phyloP scores from a whole-genome alignment of 176 grass and related monocot species.

The Pontederia paniculata region DNA sequence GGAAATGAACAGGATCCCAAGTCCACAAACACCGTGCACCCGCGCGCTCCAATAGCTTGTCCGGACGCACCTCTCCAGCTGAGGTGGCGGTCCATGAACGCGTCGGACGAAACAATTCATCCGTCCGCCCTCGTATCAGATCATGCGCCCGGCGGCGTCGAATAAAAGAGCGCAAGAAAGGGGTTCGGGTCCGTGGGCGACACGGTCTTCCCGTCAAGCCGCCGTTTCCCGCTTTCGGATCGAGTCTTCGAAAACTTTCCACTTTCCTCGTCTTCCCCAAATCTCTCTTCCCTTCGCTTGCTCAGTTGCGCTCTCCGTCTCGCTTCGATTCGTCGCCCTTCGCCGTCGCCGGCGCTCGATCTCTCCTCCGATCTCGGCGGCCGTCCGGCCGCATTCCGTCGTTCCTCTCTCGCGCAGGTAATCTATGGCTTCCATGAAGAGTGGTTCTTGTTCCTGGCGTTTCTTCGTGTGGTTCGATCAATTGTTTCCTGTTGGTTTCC shows the following conservation, averaged over 20 bases:
- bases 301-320: neutral
- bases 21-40: no score
- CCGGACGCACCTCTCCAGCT: neutral
- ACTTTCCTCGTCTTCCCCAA: neutral
- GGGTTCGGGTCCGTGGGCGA: neutral
- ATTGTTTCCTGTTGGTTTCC: no score
- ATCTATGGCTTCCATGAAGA: no score
- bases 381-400: no score
- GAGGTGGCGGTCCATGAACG: no score
- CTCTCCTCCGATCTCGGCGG: no score
- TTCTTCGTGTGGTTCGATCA: no score
- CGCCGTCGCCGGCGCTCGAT: neutral
- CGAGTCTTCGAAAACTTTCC: neutral
- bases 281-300: no score
- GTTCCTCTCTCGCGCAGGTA: no score
- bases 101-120: neutral
- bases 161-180: neutral
- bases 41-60: no score
- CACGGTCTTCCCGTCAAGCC: neutral
- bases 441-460: no score
- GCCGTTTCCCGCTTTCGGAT: neutral
- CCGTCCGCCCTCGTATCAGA: neutral
- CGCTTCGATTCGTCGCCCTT: neutral
- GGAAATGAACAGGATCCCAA: no score
- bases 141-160: neutral